Evolutionary conservation across 208 protist genomes (phyloP).

Genomic region (Trypanosoma platydactyli): DNA sequence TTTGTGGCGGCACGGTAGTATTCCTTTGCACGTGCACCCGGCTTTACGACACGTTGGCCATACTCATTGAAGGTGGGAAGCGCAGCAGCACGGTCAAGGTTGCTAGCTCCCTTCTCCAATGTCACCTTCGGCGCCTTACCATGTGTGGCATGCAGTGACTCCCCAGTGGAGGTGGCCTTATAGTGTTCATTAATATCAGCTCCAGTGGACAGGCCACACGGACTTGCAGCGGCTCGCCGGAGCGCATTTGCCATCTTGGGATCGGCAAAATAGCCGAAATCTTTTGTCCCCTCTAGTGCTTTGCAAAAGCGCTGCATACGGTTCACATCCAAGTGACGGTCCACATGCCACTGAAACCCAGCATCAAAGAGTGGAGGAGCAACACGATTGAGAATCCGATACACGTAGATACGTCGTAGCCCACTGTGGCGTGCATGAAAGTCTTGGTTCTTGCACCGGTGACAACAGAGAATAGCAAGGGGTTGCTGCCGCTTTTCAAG

Average conservation of each 20-base stretch:
- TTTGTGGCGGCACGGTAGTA: slow-evolving; percentile 70
- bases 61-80: slow-evolving; percentile 86
- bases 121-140: slow-evolving; percentile 61
- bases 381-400: slow-evolving; percentile 90
- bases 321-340: slow-evolving; percentile 75
- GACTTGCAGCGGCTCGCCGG: slow-evolving; percentile 47
- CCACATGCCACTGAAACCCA: slow-evolving; percentile 87
- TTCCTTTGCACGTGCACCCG: slow-evolving; percentile 59
- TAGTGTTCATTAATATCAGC: slow-evolving; percentile 55
- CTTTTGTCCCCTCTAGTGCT: slow-evolving; percentile 71
- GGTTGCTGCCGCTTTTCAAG: slow-evolving; percentile 72
- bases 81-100: slow-evolving; percentile 67
- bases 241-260: slow-evolving; percentile 86
- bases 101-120: slow-evolving; percentile 52
- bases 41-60: slow-evolving; percentile 66
- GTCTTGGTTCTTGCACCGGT: slow-evolving; percentile 71
- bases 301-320: slow-evolving; percentile 81
- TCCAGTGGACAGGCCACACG: slow-evolving; percentile 34
- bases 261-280: slow-evolving; percentile 87
- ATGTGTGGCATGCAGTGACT: slow-evolving; percentile 26
- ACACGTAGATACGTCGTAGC: slow-evolving; percentile 80
- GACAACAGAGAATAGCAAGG: slow-evolving; percentile 73
- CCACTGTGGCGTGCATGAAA: slow-evolving; percentile 87
- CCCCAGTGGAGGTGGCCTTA: slow-evolving; percentile 36
- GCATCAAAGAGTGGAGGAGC: slow-evolving; percentile 86